phyloP scores from a whole-genome alignment of 208 protist genomes.

The Leptomonas pyrrhocoris region DNA sequence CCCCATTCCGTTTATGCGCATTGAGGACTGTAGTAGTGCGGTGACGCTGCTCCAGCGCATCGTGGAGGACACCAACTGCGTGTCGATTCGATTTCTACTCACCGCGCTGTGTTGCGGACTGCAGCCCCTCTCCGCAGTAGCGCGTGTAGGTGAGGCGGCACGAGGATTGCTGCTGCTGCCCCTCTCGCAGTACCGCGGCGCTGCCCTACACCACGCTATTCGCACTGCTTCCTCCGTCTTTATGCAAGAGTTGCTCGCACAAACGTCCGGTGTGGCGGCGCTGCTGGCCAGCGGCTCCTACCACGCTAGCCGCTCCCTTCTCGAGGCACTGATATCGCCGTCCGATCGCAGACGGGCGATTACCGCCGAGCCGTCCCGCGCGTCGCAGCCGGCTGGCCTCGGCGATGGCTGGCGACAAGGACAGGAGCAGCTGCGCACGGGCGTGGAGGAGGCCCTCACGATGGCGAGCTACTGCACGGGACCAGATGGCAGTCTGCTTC shows the following conservation, averaged over 20 bases:
- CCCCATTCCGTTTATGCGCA: constrained; percentile 32
- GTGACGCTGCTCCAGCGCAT: constrained; percentile 30
- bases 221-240: constrained; percentile 38
- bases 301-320: constrained; percentile 31
- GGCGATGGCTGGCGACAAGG: constrained; percentile 35
- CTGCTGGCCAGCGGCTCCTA: constrained; percentile 39
- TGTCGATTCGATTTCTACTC: constrained; percentile 44
- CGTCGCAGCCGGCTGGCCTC: constrained; percentile 26
- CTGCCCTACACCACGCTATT: constrained; percentile 35
- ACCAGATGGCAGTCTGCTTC: constrained; percentile 29
- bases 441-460: constrained; percentile 30
- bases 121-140: constrained; percentile 55
- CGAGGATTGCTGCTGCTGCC: constrained; percentile 51
- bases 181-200: constrained; percentile 41
- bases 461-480: constrained; percentile 41
- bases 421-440: constrained; percentile 31
- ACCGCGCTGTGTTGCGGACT: constrained; percentile 55
- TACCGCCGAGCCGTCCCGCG: constrained; percentile 26
- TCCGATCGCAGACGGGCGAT: constrained; percentile 4
- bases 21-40: constrained; percentile 39
- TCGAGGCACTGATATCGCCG: constrained; percentile 25
- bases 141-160: constrained; percentile 52
- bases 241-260: constrained; percentile 38
- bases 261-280: constrained; percentile 33
- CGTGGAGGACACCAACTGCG: constrained; percentile 39